Conservation (phyloP, 257 asterid species). For the Misopates orontium region DNA sequence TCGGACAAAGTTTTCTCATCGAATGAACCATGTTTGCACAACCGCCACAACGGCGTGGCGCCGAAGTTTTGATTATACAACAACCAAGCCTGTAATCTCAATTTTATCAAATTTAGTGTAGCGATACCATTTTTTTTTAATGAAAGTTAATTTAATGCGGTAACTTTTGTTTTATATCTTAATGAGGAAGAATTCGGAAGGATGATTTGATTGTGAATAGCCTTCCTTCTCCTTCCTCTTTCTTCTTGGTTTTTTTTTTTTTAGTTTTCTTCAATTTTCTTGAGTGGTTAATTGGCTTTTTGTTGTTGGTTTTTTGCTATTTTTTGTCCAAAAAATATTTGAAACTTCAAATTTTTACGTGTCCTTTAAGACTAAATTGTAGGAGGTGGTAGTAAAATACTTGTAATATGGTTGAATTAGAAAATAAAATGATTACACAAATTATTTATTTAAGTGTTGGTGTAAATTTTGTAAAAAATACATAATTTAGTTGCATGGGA, state of each 20-base stretch:
- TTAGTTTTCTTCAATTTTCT: background rate
- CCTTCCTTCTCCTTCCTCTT: slow-evolving; percentile 23
- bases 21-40: slow-evolving; percentile 27
- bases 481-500: no score
- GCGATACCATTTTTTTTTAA: background rate
- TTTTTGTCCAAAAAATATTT: background rate
- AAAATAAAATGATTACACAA: no score
- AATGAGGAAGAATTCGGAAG: slow-evolving; percentile 26
- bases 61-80: slow-evolving; percentile 16
- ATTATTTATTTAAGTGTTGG: no score
- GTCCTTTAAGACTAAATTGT: no score
- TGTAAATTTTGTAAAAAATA: no score
- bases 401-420: no score
- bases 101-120: background rate
- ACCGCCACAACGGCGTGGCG: slow-evolving; percentile 2
- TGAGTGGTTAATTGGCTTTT: no score
- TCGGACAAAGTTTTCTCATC: slow-evolving; percentile 67
- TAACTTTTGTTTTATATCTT: background rate
- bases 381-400: no score
- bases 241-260: slow-evolving; percentile 3
- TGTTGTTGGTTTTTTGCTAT: background rate
- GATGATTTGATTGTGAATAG: background rate
- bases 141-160: background rate
- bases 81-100: no score
- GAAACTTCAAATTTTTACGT: background rate